Conservation (phyloP, 108 stramenopile species). For the Pseudonitzschia delicatissima region DNA sequence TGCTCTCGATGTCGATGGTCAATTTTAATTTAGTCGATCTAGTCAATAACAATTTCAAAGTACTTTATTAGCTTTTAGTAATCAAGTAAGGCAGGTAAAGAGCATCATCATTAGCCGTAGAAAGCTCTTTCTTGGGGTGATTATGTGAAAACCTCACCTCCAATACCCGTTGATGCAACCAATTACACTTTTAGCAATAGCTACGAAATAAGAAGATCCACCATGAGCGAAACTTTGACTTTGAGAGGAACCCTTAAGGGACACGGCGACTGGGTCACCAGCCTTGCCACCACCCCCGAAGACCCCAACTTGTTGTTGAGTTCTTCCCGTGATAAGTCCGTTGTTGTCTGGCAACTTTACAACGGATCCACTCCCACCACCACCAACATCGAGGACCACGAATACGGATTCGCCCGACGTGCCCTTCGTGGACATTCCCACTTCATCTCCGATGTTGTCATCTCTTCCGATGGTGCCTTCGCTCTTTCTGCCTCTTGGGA, state of each 20-base stretch:
- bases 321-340: slow-evolving; percentile 96
- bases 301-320: slow-evolving; percentile 97
- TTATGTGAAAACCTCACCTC: neutral
- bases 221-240: slow-evolving; percentile 78
- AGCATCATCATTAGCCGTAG: no score
- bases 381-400: slow-evolving; percentile 55
- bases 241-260: slow-evolving; percentile 91
- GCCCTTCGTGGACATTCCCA: slow-evolving; percentile 97
- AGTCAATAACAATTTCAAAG: neutral
- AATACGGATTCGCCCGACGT: slow-evolving; percentile 95
- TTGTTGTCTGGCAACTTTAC: slow-evolving; percentile 95
- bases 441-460: slow-evolving; percentile 98
- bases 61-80: slow-evolving; percentile 3
- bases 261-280: slow-evolving; percentile 98
- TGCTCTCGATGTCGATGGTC: no score
- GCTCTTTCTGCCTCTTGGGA: slow-evolving; percentile 98
- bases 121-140: no score
- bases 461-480: slow-evolving; percentile 95
- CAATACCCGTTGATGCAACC: no score
- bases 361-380: slow-evolving; percentile 28
- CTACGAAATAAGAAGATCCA: slow-evolving; percentile 3
- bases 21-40: neutral
- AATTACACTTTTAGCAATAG: no score
- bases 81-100: slow-evolving; percentile 12
- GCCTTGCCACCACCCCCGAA: slow-evolving; percentile 94